phyloP scores from a whole-genome alignment of 257 asterid genomes.

The Galeopsis tetrahit region DNA sequence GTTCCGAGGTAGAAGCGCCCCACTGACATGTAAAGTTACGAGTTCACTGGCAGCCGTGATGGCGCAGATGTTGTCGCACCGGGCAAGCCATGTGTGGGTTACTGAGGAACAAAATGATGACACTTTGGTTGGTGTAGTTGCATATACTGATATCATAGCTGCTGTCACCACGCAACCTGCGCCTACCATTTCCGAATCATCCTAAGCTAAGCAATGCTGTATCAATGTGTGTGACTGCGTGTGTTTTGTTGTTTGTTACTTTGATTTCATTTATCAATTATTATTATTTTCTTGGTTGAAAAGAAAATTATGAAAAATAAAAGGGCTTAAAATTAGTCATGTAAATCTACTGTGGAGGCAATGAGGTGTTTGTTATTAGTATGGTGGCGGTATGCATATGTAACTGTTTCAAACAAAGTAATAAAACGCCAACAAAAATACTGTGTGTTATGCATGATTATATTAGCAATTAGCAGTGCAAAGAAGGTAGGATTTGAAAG shows the following conservation, averaged over 20 bases:
- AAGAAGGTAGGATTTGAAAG: not conserved
- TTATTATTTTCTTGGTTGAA: no score
- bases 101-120: conserved; percentile 81
- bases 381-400: not conserved
- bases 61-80: conserved; percentile 98
- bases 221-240: not conserved
- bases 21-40: conserved; percentile 79
- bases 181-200: conserved; percentile 37
- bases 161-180: conserved; percentile 76
- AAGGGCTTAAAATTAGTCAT: not conserved
- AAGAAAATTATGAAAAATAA: not conserved
- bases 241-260: not conserved
- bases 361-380: not conserved
- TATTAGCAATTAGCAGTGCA: not conserved
- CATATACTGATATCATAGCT: conserved; percentile 82
- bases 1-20: conserved; percentile 94
- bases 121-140: conserved; percentile 77
- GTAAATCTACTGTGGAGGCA: not conserved
- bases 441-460: not conserved
- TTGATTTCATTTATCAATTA: not conserved
- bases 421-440: not conserved
- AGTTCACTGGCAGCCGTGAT: conserved; percentile 93
- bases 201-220: conserved; percentile 40
- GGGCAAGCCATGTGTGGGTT: conserved; percentile 98
- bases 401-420: no score